Evolutionary conservation across 2,329 filamentous ascomycete genomes (phyloP), one percentile per base, ranked within the genome.

Genomic region (Diaporthe amygdali): DNA sequence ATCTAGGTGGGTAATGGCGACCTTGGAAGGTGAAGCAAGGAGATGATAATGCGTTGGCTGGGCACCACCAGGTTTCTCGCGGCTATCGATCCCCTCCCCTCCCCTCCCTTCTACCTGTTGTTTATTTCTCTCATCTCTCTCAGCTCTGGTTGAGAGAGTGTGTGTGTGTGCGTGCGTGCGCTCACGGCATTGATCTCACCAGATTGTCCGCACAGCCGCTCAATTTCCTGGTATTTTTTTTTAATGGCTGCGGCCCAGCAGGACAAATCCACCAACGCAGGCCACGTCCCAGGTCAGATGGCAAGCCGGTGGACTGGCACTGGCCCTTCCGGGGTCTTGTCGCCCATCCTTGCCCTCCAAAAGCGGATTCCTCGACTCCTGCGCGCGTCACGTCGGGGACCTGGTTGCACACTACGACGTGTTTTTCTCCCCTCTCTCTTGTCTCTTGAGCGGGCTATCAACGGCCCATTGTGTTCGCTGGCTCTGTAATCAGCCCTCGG

Each of bases 201-300:
- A 64, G 30, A 64, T 64, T 49, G 49, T 64, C 59, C 59, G 59
- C 41, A 17, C n/a, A n/a, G n/a, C 7, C 41, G 3, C 14, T 14
- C 41, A 63, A 63, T 22, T 63, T 14, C 39, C 56, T 39, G 56
- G 34, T 63, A 46, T 63, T 63, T 63, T 47, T 46, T n/a, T n/a
- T n/a, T n/a, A n/a, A n/a, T n/a, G 41, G 59, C 41, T 34, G 27
- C 41, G 27, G 41, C 59, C 59, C 56, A 63, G 41, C 27, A 30
- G 41, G 22, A 27, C 41, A 63, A 63, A 47, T 49, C 59, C 59
- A 47, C 59, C 41, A 20, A 25, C 2, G 30, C 41, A 63, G 27
- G 32, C 59, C 41, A 41, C n/a, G 56, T 32, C 30, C 17, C 56
- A 63, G 41, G 41, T 63, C 41, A 32, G 47, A 17, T 47, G 56